Percentiles rank a stretch among this genome's conserved stretches.
These are phyloP conservation scores for Plasmopara muralis DNA, from an alignment of 352 stramenopile genomes.

Conservation along the genomic window DNA sequence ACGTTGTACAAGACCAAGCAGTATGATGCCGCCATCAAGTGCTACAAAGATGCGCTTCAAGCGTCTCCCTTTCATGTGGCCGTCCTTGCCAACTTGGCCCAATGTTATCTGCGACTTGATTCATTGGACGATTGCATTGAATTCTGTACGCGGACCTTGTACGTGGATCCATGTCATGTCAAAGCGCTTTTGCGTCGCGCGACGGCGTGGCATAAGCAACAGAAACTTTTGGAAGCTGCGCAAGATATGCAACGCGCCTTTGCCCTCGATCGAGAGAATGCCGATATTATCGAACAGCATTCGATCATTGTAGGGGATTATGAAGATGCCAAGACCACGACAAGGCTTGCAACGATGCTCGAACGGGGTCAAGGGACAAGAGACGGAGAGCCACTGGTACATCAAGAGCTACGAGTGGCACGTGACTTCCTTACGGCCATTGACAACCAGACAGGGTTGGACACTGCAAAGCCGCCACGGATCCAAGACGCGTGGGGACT, in stretches of 20 bases:
- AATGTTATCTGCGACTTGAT: conserved; percentile 47
- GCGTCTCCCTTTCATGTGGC: conserved; percentile 50
- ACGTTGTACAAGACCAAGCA: conserved; percentile 50
- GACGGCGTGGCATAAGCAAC: conserved; percentile 40
- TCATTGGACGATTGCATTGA: conserved; percentile 53
- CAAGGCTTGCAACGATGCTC: conserved; percentile 22
- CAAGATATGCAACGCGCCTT: conserved; percentile 50
- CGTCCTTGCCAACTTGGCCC: conserved; percentile 66
- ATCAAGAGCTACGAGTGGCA: too few species aligned
- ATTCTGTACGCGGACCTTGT: conserved; percentile 63
- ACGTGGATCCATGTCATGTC: conserved; percentile 43
- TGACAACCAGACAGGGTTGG: too few species aligned
- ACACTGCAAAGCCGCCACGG: not conserved
- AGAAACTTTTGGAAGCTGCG: conserved; percentile 40
- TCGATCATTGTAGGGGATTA: conserved; percentile 69
- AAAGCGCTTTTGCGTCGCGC: conserved; percentile 68
- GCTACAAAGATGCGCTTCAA: conserved; percentile 65
- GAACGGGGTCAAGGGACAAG: not conserved
- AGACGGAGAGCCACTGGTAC: not conserved
- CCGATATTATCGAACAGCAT: conserved; percentile 61
- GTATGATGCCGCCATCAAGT: conserved; percentile 44
- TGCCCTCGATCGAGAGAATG: conserved; percentile 38
- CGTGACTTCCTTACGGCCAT: too few species aligned
- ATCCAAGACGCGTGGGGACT: conserved; percentile 27
- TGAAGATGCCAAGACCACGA: conserved; percentile 41